Percentiles rank a stretch among this genome's conserved stretches.
Conservation (phyloP, 2,329 filamentous ascomycete species). For the Sclerotinia minor region DNA sequence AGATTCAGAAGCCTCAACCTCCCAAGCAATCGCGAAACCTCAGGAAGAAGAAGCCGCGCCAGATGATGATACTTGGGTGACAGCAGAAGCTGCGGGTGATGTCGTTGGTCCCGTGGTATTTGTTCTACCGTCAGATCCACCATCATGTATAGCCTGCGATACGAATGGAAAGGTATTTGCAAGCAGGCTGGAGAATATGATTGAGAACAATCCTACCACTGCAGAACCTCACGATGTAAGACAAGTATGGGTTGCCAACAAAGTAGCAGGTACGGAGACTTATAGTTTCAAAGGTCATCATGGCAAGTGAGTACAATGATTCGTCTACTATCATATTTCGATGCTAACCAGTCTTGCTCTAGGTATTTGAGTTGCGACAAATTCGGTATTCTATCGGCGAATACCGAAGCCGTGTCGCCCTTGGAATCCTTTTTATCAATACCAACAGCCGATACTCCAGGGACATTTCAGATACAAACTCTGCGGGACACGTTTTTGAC, state of each 20-base stretch:
- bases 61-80: slow-evolving; percentile 88
- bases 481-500: slow-evolving; percentile 69
- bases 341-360: slow-evolving; percentile 17
- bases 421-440: slow-evolving; percentile 80
- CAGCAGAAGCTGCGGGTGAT: slow-evolving; percentile 72
- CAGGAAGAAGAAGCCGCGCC: slow-evolving; percentile 32
- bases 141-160: slow-evolving; percentile 80
- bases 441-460: slow-evolving; percentile 61
- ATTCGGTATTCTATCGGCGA: slow-evolving; percentile 74
- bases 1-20: slow-evolving; percentile 37
- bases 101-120: slow-evolving; percentile 80
- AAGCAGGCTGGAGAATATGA: slow-evolving; percentile 79
- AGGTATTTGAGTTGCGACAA: slow-evolving; percentile 87
- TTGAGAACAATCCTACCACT: slow-evolving; percentile 77
- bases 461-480: slow-evolving; percentile 74
- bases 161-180: slow-evolving; percentile 84
- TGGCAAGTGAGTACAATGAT: slow-evolving; percentile 60
- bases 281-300: slow-evolving; percentile 89
- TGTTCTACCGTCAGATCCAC: slow-evolving; percentile 72
- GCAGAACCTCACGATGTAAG: slow-evolving; percentile 94
- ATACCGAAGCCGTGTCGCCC: slow-evolving; percentile 76
- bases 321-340: neutral
- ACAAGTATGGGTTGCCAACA: slow-evolving; percentile 91
- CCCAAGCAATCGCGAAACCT: slow-evolving; percentile 32
- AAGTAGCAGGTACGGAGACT: slow-evolving; percentile 76